A percentile compares a stretch with the other conserved stretches of the same genome.
Conservation (phyloP, 352 stramenopile species). For the Pseudoperonospora humuli region DNA sequence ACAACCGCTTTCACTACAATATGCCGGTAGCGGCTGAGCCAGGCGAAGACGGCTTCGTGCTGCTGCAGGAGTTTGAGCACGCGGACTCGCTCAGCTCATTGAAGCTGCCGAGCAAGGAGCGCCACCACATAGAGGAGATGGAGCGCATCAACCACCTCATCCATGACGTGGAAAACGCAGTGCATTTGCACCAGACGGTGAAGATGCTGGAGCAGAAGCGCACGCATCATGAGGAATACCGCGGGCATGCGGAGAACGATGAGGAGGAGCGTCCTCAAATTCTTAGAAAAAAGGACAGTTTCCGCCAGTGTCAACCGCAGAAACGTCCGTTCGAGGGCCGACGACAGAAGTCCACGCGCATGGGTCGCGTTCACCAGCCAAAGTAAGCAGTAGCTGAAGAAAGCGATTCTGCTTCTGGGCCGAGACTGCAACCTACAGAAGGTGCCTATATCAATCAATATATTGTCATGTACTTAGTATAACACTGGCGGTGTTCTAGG, state of each 20-base stretch:
- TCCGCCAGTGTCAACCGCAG: conserved; percentile 29
- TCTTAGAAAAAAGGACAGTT: conserved; percentile 43
- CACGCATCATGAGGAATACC: conserved; percentile 54
- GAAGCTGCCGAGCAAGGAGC: conserved; percentile 42
- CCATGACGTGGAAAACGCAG: conserved; percentile 58
- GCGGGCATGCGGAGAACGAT: conserved; percentile 42
- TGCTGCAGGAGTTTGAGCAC: conserved; percentile 65
- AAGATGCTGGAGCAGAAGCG: conserved; percentile 53
- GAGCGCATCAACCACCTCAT: conserved; percentile 67
- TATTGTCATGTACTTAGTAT: too few relatives aligned
- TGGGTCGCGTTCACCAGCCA: conserved; percentile 59
- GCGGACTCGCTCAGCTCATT: conserved; percentile 32
- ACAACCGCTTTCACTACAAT: conserved; percentile 77
- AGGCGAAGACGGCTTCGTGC: conserved; percentile 50
- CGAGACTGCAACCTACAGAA: conserved; percentile 3
- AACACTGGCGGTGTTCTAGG: too few relatives aligned
- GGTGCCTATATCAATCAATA: not conserved
- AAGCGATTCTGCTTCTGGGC: too few relatives aligned
- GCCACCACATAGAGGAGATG: conserved; percentile 63
- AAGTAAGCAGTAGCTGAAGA: conserved; percentile 28
- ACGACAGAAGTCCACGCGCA: conserved; percentile 47
- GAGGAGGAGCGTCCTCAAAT: conserved; percentile 38
- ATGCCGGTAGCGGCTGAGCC: conserved; percentile 55
- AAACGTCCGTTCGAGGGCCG: conserved; percentile 35
- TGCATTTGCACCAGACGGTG: conserved; percentile 54